Evolutionary conservation across 2,329 filamentous ascomycete genomes (phyloP).

Genomic region (Rhinocladiella mackenziei): DNA sequence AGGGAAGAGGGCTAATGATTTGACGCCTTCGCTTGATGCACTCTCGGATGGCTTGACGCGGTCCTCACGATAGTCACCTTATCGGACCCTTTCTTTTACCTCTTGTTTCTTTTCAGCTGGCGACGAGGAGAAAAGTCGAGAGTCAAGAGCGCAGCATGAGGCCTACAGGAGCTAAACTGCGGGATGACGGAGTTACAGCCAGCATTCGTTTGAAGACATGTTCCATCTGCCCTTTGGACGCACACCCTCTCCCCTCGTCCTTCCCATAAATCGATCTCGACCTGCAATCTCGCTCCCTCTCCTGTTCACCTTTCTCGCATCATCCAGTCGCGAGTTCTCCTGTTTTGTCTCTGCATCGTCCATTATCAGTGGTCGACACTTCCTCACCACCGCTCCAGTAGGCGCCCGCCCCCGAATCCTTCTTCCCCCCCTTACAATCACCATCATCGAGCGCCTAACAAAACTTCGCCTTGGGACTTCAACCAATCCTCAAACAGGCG

Average conservation of each 20-base stretch:
- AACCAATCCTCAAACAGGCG: conserved; percentile 22
- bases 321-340: conserved; percentile 1
- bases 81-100: no score
- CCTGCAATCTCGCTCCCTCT: conserved; percentile 5
- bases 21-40: not conserved
- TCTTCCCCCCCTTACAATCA: conserved; percentile 20
- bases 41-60: no score
- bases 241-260: not conserved
- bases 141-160: no score
- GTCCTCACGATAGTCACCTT: no score
- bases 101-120: no score
- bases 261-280: no score
- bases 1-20: no score
- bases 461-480: not conserved
- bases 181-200: no score
- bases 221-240: not conserved
- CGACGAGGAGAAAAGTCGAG: no score
- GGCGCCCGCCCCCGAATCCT: conserved; percentile 18
- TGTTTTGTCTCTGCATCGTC: not conserved
- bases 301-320: not conserved
- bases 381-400: conserved; percentile 9
- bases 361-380: conserved; percentile 1
- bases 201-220: no score
- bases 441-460: conserved; percentile 23
- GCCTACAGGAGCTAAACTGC: no score